Evolutionary conservation across 768 basidiomycete genomes (phyloP).

Genomic region (Kwoniella europaea): DNA sequence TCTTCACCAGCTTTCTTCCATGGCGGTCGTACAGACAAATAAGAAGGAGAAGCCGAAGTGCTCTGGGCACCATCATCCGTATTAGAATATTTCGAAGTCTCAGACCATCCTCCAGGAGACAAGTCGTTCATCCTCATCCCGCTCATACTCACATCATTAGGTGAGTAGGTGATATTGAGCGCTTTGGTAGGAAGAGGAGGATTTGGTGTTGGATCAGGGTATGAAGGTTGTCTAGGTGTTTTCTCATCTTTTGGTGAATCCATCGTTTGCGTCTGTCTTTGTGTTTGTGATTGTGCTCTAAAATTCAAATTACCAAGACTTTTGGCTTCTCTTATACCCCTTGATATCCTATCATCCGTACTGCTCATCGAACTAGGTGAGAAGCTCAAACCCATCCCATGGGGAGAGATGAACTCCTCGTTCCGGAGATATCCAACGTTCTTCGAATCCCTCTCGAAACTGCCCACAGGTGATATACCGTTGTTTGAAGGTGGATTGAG

Average conservation of each 20-base stretch:
- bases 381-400: slow-evolving; percentile 7
- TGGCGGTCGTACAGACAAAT: not conserved
- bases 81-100: slow-evolving; percentile 16
- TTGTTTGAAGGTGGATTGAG: not conserved
- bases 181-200: slow-evolving; percentile 6
- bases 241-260: slow-evolving; percentile 3
- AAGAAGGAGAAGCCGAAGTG: not conserved
- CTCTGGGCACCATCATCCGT: slow-evolving; percentile 6
- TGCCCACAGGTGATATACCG: slow-evolving; percentile 4
- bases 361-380: not conserved
- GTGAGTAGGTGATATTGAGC: slow-evolving; percentile 10
- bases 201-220: not conserved
- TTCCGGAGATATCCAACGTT: slow-evolving; percentile 7
- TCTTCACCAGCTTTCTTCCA: not conserved
- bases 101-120: slow-evolving; percentile 23
- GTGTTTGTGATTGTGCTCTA: not conserved
- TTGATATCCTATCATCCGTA: not conserved
- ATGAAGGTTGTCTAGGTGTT: slow-evolving; percentile 14
- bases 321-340: slow-evolving; percentile 4
- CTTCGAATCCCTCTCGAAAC: slow-evolving; percentile 10
- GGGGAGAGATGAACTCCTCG: not conserved
- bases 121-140: slow-evolving; percentile 1
- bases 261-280: not conserved
- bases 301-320: not conserved
- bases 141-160: slow-evolving; percentile 3